These are phyloP conservation scores for Zygoascus biomembranicola DNA, from an alignment of 805 yeast genomes.

Conservation along the genomic window DNA sequence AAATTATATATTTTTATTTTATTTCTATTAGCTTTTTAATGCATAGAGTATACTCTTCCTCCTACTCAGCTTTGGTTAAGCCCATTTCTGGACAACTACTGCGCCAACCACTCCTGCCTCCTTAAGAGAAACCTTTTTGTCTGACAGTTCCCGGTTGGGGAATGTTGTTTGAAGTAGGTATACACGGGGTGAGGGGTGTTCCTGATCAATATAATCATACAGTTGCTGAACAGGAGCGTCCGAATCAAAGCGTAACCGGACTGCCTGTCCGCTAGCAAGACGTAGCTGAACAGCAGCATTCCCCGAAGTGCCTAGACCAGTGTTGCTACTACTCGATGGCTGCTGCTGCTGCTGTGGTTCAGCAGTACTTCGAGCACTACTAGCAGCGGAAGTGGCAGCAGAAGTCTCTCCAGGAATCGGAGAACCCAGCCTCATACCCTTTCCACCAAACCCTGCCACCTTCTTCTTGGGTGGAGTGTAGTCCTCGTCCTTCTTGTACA, in stretches of 20 bases:
- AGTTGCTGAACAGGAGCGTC: conserved; percentile 56
- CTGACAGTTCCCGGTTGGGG: conserved; percentile 68
- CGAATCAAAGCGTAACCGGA: conserved; percentile 55
- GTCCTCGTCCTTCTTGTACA: conserved; percentile 76
- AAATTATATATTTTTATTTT: not conserved
- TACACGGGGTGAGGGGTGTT: conserved; percentile 38
- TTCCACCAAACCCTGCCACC: conserved; percentile 48
- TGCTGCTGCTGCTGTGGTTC: conserved; percentile 8
- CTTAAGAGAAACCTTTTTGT: conserved; percentile 47
- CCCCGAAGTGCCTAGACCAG: conserved; percentile 31
- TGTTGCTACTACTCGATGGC: conserved; percentile 2
- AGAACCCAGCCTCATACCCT: conserved; percentile 81
- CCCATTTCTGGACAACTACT: conserved; percentile 88
- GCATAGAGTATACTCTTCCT: not conserved
- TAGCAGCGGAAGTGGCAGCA: conserved; percentile 16
- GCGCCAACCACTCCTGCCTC: conserved; percentile 75
- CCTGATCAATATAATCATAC: conserved; percentile 56
- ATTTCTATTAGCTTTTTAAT: not conserved
- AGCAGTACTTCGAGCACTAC: conserved; percentile 20
- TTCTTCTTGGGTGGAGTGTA: conserved; percentile 58
- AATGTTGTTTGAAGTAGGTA: conserved; percentile 71
- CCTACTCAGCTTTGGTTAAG: conserved; percentile 16
- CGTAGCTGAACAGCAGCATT: conserved; percentile 76
- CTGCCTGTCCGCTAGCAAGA: conserved; percentile 71
- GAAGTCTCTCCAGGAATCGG: conserved; percentile 68